Evolutionary conservation across 805 yeast genomes (phyloP), one percentile per base, ranked within the genome.

Genomic region (Hanseniaspora taiwanica): DNA sequence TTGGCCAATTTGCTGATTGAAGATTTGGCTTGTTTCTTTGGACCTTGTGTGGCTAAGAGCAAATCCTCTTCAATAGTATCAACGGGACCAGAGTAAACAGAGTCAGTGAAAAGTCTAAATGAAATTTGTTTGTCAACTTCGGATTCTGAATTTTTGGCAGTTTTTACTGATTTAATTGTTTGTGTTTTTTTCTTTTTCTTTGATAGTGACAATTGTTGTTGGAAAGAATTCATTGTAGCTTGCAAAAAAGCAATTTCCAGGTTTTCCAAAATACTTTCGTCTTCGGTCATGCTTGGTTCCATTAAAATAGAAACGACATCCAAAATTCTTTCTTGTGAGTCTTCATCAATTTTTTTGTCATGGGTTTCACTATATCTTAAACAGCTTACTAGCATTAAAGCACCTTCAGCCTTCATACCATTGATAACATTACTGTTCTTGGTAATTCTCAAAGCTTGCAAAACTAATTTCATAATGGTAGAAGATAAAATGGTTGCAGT

Each of bases 331-430:
- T 91, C 98, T n/a, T 81, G 76, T 2, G 96, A 83, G 63, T 93
- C 99, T 64, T 91, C 98, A 56, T 91, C 96, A 46, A 89, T 86
- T 52, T 75, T 74, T 55, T 79, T 77, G 46, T 75, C 69, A 42
- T 70, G 65, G 14, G 71, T 60, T 49, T 84, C 82, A 37, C 95
- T 95, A 32, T 76, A 89, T 56, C 98, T 75, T 45, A 91, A 67
- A 38, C 89, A 79, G 27, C 96, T 84, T 40, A 94, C 94, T 77
- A 93, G 72, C 44, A 85, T 81, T 52, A 91, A 72, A 67, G 89
- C 70, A 13, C 96, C 96, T 64, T 91, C 98, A 18, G 97, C 97
- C 52, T 81, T 83, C 54, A 85, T 70, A 12, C 93, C 93, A 60
- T 91, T 89, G 47, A 78, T 58, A 43, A 75, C 64, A 27, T 75